Evolutionary conservation across 805 yeast species (phyloP).

Genomic region (Cyberlindnera samutprakarnensis): DNA sequence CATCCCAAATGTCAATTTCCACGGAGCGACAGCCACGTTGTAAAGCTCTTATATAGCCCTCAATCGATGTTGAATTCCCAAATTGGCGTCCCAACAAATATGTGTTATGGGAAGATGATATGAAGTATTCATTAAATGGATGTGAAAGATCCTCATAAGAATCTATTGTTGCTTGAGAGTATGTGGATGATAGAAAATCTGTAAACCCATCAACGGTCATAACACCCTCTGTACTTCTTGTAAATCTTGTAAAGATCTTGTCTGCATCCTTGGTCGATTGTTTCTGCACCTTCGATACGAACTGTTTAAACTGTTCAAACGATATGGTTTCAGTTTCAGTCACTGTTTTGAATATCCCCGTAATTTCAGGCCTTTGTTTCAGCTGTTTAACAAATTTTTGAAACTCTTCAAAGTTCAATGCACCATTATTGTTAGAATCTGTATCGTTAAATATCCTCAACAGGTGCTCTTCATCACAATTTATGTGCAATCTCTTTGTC

Average conservation of each 20-base stretch:
- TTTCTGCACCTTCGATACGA: constrained; percentile 40
- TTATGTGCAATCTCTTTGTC: constrained; percentile 63
- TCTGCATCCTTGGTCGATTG: constrained; percentile 30
- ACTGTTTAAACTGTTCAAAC: constrained; percentile 30
- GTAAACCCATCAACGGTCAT: constrained; percentile 15
- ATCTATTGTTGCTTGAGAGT: constrained; percentile 17
- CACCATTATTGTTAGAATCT: constrained; percentile 40
- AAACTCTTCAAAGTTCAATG: constrained; percentile 65
- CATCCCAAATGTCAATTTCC: constrained; percentile 97
- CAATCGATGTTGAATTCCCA: constrained; percentile 81
- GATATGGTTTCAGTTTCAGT: constrained; percentile 22
- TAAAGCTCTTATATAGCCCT: constrained; percentile 78
- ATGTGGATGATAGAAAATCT: constrained; percentile 25
- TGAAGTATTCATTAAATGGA: constrained; percentile 81
- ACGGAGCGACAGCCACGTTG: constrained; percentile 91
- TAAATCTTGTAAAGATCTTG: constrained; percentile 32
- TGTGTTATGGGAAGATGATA: constrained; percentile 93
- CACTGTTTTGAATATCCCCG: constrained; percentile 36
- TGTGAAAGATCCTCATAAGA: constrained; percentile 33
- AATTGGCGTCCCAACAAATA: constrained; percentile 83
- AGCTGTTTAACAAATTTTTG: constrained; percentile 63
- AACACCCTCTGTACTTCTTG: constrained; percentile 5
- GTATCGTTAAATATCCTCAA: constrained; percentile 43
- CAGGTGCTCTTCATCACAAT: constrained; percentile 50
- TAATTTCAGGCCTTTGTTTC: constrained; percentile 59